phyloP scores from a whole-genome alignment of 768 basidiomycete genomes.

The Mycena polygramma region DNA sequence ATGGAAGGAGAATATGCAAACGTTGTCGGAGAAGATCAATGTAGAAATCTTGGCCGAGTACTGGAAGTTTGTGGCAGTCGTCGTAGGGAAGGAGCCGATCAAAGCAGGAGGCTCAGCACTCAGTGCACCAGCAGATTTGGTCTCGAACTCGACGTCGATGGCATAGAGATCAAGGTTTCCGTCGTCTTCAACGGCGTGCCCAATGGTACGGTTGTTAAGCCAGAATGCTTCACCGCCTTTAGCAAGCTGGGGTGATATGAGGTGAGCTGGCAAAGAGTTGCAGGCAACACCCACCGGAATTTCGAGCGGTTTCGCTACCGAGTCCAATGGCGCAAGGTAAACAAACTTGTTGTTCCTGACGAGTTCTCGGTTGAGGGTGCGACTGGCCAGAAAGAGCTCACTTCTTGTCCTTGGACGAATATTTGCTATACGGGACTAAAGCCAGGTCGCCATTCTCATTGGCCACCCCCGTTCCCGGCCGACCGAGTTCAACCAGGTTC shows the following conservation, averaged over 20 bases:
- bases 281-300: slow-evolving; percentile 59
- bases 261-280: background rate
- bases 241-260: slow-evolving; percentile 55
- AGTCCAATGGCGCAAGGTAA: slow-evolving; percentile 70
- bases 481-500: slow-evolving; percentile 75
- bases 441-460: slow-evolving; percentile 79
- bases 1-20: background rate
- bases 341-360: slow-evolving; percentile 79
- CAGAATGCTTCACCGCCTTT: slow-evolving; percentile 85
- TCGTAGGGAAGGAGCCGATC: slow-evolving; percentile 77
- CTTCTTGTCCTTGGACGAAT: slow-evolving; percentile 82
- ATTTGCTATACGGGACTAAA: slow-evolving; percentile 74
- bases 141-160: slow-evolving; percentile 63
- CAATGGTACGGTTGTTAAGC: slow-evolving; percentile 80
- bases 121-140: slow-evolving; percentile 45
- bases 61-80: slow-evolving; percentile 78
- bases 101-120: slow-evolving; percentile 56
- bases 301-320: slow-evolving; percentile 61
- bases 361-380: background rate
- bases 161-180: slow-evolving; percentile 72
- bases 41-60: slow-evolving; percentile 66
- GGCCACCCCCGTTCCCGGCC: slow-evolving; percentile 76
- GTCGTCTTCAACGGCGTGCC: slow-evolving; percentile 70
- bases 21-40: slow-evolving; percentile 78
- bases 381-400: slow-evolving; percentile 51